Evolutionary conservation across 257 asterid species (phyloP).

Genomic region (Craterostigma plantagineum): DNA sequence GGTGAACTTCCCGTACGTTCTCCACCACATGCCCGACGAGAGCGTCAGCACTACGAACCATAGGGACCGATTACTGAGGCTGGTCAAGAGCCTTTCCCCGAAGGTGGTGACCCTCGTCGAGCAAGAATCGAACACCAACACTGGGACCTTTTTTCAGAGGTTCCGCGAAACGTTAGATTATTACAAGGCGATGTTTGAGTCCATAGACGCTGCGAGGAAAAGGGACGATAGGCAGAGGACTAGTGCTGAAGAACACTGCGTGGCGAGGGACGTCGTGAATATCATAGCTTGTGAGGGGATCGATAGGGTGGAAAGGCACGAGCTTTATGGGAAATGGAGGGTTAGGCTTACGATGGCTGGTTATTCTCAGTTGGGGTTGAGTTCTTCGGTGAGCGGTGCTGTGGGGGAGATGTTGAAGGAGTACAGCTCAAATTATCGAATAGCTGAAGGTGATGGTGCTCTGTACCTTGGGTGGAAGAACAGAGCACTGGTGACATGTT

Average conservation of each 20-base stretch:
- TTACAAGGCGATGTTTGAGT: constrained; percentile 63
- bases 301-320: constrained; percentile 60
- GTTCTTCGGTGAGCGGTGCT: constrained; percentile 26
- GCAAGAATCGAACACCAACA: constrained; percentile 61
- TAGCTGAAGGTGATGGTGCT: constrained; percentile 34
- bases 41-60: constrained; percentile 48
- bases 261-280: constrained; percentile 55
- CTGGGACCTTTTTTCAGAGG: constrained; percentile 34
- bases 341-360: constrained; percentile 49
- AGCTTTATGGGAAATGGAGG: constrained; percentile 52
- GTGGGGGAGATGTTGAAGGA: constrained; percentile 30
- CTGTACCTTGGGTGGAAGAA: constrained; percentile 58
- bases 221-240: constrained; percentile 43
- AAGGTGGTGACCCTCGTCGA: constrained; percentile 46
- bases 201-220: constrained; percentile 36
- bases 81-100: constrained; percentile 46
- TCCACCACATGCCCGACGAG: constrained; percentile 81
- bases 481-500: constrained; percentile 32
- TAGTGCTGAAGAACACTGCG: constrained; percentile 46
- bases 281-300: constrained; percentile 63
- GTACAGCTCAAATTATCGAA: constrained; percentile 22
- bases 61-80: constrained; percentile 42
- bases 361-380: constrained; percentile 26
- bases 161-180: constrained; percentile 49
- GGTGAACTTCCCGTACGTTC: constrained; percentile 46